A percentile compares a stretch with the other conserved stretches of the same genome.
phyloP scores from a whole-genome alignment of 2,329 filamentous ascomycete genomes.

The Colletotrichum nymphaeae region DNA sequence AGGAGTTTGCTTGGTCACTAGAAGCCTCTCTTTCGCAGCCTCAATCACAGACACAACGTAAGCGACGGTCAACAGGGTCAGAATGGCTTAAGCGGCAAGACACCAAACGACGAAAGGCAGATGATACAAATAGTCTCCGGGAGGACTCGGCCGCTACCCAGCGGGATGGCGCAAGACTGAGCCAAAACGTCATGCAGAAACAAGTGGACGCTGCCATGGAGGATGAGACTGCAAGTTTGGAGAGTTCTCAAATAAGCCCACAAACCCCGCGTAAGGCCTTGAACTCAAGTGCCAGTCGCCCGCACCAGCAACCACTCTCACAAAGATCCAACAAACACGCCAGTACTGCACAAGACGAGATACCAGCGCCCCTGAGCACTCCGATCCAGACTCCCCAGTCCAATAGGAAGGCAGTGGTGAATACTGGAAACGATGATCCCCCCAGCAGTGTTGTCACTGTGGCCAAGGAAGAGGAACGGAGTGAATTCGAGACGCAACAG shows the following conservation, averaged over 20 bases:
- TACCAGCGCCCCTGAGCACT: conserved; percentile 14
- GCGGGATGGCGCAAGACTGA: not conserved
- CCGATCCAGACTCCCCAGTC: conserved; percentile 30
- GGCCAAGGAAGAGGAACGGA: not conserved
- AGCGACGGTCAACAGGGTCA: conserved; percentile 40
- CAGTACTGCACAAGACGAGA: not conserved
- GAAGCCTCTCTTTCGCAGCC: conserved; percentile 37
- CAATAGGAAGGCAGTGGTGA: not conserved
- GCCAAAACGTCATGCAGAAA: not conserved
- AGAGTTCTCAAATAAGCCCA: not conserved
- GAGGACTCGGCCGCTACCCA: not conserved
- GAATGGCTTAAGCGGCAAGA: conserved; percentile 47
- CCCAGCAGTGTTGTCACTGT: not conserved
- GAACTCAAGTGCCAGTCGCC: not conserved
- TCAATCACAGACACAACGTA: conserved; percentile 34
- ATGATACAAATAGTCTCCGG: not conserved
- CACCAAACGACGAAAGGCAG: conserved; percentile 41
- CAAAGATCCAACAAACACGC: not conserved
- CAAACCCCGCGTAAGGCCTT: not conserved
- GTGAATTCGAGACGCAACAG: conserved; percentile 42
- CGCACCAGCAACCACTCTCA: not conserved
- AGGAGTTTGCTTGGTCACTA: conserved; percentile 37
- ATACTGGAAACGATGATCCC: not conserved
- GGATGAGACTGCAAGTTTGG: not conserved
- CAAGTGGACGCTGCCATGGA: not conserved